Base-by-base conservation (phyloP, 371 early-diverging fungal genomes). In the Apophysomyces trapeziformis region DNA sequence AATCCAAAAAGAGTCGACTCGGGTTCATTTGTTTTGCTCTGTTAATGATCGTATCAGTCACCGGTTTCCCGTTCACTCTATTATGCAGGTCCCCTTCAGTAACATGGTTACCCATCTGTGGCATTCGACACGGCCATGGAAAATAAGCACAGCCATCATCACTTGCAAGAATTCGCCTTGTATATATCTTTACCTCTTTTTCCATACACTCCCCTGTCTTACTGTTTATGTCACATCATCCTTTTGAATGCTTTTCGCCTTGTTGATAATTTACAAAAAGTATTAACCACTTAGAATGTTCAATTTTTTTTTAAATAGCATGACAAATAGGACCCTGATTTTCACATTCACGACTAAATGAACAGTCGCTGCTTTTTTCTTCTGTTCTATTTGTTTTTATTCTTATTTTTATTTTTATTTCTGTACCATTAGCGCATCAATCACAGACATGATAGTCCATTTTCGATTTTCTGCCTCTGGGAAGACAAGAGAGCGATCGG, bases 381-480 rank as follows among this genome's bases (percentile, higher is more conserved):
- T 41, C 13, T 41, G 41, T 41, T 41, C 8, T 41, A 41, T 41
- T 41, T 41, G 41, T 41, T 5, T 41, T 41, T 41, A 12, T 41
- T 41, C 4, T 41, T 41, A 13, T 41, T 41, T 5, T 3, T 26
- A 26, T 26, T 41, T 41, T 13, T 41, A 5, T 41, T 81, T 79
- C 41, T 82, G 75, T 16, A 82, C 78, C 18, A 90, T 59, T 54
- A 89, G 72, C 8, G 84, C 77, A 38, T 87, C 72, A 43, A 92
- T 88, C 13, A 92, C 91, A 0, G 95, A 90, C 76, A 95, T 76
- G 57, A 93, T 93, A 1, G 96, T 94, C 89, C 93, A 95, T 77
- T 95, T 94, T 60, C 96, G 86, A 84, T 95, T 94, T 77, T 95
- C 94, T 2, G 95, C 95, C 70, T 96, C 94, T 64, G 82, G 87